Evolutionary conservation across 1,139 yeast genomes (phyloP).

Genomic region (Saccharomyces pastorianus): DNA sequence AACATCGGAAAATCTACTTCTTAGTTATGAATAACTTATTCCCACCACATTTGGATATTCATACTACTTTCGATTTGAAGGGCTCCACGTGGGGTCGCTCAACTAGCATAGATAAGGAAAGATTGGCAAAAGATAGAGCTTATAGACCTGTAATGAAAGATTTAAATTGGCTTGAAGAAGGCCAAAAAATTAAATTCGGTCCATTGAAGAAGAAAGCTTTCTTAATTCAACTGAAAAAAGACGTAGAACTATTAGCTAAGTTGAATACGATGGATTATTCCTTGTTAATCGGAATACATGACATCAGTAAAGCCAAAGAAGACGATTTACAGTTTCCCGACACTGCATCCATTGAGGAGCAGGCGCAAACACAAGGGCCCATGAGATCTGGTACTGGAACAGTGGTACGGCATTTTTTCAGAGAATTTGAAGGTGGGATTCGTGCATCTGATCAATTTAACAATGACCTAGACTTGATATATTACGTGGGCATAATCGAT

Average conservation of each 20-base stretch:
- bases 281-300: conserved; percentile 78
- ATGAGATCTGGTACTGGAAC: not conserved
- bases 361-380: not conserved
- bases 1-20: conserved; percentile 77
- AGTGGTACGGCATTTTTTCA: conserved; percentile 43
- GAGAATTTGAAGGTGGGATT: conserved; percentile 82
- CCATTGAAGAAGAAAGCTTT: conserved; percentile 55
- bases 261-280: conserved; percentile 95
- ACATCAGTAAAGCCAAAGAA: conserved; percentile 38
- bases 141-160: conserved; percentile 57
- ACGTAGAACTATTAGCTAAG: conserved; percentile 64
- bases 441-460: conserved; percentile 62
- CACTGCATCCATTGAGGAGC: conserved; percentile 3
- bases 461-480: conserved; percentile 59
- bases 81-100: conserved; percentile 87
- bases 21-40: conserved; percentile 94
- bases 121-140: conserved; percentile 12
- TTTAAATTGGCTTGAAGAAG: conserved; percentile 70
- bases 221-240: conserved; percentile 62
- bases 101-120: conserved; percentile 33
- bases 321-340: conserved; percentile 1
- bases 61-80: conserved; percentile 79
- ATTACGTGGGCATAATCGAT: conserved; percentile 90
- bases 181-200: conserved; percentile 61
- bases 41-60: conserved; percentile 89